A percentile compares a stretch with the other conserved stretches of the same genome.
These are phyloP conservation scores for Podila epicladia DNA, from an alignment of 192 early-diverging fungal species.

Conservation along the genomic window DNA sequence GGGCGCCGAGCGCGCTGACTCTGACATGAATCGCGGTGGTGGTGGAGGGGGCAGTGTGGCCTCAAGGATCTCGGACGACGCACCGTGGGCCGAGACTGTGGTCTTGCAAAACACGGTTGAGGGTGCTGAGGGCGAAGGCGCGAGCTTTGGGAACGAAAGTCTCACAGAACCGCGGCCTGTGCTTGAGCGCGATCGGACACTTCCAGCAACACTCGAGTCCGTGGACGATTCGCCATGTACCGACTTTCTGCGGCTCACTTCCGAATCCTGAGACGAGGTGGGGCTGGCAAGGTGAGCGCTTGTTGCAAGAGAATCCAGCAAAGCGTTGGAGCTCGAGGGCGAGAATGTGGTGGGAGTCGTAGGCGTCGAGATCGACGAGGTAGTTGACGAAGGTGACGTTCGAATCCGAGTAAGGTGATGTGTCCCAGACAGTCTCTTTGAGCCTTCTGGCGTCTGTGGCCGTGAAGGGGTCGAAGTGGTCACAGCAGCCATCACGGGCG, in stretches of 20 bases:
- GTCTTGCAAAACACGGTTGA: slow-evolving; percentile 45
- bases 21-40: not conserved
- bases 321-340: slow-evolving; percentile 19
- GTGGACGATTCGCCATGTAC: not conserved
- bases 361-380: slow-evolving; percentile 40
- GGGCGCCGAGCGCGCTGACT: not conserved
- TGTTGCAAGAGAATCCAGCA: slow-evolving; percentile 27
- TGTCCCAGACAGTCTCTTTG: not conserved
- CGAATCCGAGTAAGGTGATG: slow-evolving; percentile 18
- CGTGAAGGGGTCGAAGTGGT: not conserved
- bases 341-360: slow-evolving; percentile 44
- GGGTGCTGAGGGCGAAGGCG: slow-evolving; percentile 31
- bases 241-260: no score
- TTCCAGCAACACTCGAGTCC: slow-evolving; percentile 8
- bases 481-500: slow-evolving; percentile 12
- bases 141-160: slow-evolving; percentile 22
- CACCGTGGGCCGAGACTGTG: slow-evolving; percentile 21
- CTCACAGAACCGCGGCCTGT: slow-evolving; percentile 7
- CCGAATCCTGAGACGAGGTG: not conserved
- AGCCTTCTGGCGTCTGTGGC: slow-evolving; percentile 1
- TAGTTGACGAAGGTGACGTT: slow-evolving; percentile 25
- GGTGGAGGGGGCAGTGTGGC: slow-evolving; percentile 13
- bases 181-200: slow-evolving; percentile 10
- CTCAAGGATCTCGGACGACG: not conserved
- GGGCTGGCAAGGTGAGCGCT: slow-evolving; percentile 29